These are phyloP conservation scores for Cajanus cajan DNA, from an alignment of 306 rosid genomes.

Conservation along the genomic window DNA sequence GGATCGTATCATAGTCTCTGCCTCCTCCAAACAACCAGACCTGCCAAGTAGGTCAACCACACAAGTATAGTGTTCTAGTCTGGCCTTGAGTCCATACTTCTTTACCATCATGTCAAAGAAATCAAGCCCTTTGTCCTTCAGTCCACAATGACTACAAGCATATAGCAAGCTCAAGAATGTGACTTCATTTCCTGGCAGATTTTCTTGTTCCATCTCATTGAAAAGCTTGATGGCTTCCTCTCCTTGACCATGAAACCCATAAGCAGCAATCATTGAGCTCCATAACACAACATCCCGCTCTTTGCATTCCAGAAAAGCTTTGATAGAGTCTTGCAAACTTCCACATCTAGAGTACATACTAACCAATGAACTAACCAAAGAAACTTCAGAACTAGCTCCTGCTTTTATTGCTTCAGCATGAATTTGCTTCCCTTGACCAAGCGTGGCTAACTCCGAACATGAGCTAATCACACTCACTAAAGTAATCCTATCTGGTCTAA, in stretches of 20 bases:
- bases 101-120: conserved; percentile 68
- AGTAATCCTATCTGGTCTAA: conserved; percentile 77
- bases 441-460: conserved; percentile 71
- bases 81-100: conserved; percentile 62
- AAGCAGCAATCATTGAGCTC: conserved; percentile 90
- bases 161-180: conserved; percentile 89
- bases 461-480: conserved; percentile 73
- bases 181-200: conserved; percentile 67
- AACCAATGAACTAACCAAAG: conserved; percentile 66
- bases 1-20: conserved; percentile 72
- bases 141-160: conserved; percentile 87
- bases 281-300: conserved; percentile 64
- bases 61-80: conserved; percentile 82
- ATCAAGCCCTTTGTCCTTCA: conserved; percentile 73
- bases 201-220: conserved; percentile 64
- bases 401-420: conserved; percentile 81
- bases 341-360: conserved; percentile 93
- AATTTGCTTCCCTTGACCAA: conserved; percentile 88
- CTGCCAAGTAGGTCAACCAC: conserved; percentile 83
- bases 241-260: conserved; percentile 88
- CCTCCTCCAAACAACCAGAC: conserved; percentile 79
- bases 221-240: conserved; percentile 71
- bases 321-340: conserved; percentile 69
- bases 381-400: conserved; percentile 63
- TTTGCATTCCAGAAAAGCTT: conserved; percentile 59